These are phyloP conservation scores for Metschnikowia baotianmanensis DNA, from an alignment of 805 yeast genomes.

Conservation along the genomic window DNA sequence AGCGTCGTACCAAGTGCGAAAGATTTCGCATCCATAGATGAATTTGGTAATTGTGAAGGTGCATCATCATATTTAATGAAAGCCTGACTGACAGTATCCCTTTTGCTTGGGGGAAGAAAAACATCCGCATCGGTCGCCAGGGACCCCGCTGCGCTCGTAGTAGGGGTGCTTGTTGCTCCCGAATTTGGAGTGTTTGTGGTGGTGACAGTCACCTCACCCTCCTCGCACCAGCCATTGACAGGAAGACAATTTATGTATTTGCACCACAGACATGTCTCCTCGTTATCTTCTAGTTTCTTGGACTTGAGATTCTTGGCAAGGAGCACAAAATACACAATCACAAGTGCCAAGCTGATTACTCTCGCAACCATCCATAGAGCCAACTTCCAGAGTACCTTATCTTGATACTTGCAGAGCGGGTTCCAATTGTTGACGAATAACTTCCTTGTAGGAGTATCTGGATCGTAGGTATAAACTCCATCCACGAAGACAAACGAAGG, in stretches of 20 bases:
- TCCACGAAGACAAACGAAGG: conserved; percentile 49
- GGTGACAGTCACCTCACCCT: conserved; percentile 37
- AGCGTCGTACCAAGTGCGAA: neutral
- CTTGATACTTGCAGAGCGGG: conserved; percentile 32
- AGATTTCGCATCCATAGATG: conserved; percentile 2
- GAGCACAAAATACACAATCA: conserved; percentile 49
- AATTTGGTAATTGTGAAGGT: neutral
- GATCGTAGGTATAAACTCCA: conserved; percentile 37
- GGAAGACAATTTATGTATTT: conserved; percentile 70
- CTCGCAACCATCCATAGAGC: conserved; percentile 54
- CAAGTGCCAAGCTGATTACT: conserved; percentile 40
- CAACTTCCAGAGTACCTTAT: conserved; percentile 39
- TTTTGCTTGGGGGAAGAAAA: conserved; percentile 6
- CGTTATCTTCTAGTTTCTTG: conserved; percentile 27
- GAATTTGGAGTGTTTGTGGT: conserved; percentile 7
- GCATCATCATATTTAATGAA: neutral
- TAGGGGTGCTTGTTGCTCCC: conserved; percentile 5
- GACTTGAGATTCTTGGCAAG: conserved; percentile 48
- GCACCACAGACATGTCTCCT: conserved; percentile 67
- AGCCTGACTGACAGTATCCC: neutral
- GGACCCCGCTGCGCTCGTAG: conserved; percentile 6
- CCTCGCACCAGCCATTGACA: conserved; percentile 67
- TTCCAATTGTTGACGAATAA: conserved; percentile 39
- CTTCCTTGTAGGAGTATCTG: conserved; percentile 29
- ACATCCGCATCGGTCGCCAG: conserved; percentile 2